Evolutionary conservation across 768 basidiomycete species (phyloP).

Genomic region (Amanita inopinata): DNA sequence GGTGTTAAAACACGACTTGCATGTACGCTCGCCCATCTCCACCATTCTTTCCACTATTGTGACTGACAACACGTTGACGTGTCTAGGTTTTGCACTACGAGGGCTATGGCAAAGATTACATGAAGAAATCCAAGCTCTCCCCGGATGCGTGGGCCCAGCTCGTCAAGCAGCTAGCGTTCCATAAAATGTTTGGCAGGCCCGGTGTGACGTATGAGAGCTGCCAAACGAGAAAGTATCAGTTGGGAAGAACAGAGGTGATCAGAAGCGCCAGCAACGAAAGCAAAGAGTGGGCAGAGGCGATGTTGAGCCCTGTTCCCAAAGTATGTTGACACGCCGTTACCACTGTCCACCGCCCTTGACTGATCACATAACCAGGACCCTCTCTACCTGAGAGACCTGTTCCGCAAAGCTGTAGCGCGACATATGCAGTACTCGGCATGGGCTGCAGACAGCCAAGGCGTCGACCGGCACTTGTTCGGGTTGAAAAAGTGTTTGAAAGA

Average conservation of each 20-base stretch:
- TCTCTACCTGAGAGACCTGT: slow-evolving; percentile 47
- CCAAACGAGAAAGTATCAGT: slow-evolving; percentile 87
- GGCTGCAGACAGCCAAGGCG: slow-evolving; percentile 91
- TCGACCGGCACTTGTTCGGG: slow-evolving; percentile 93
- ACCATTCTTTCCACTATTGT: not conserved
- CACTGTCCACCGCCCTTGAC: no score
- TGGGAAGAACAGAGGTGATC: slow-evolving; percentile 93
- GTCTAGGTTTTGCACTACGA: slow-evolving; percentile 69
- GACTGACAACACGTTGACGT: not conserved
- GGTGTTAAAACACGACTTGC: slow-evolving; percentile 70
- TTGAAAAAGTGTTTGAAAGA: slow-evolving; percentile 72
- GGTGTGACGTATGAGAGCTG: slow-evolving; percentile 88
- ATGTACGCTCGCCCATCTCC: slow-evolving; percentile 31
- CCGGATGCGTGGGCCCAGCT: slow-evolving; percentile 96
- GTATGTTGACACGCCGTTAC: no score
- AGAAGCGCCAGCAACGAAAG: slow-evolving; percentile 75
- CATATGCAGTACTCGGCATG: slow-evolving; percentile 84
- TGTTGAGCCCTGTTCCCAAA: slow-evolving; percentile 49
- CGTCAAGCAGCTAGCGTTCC: slow-evolving; percentile 92
- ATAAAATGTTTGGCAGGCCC: slow-evolving; percentile 68
- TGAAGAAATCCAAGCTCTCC: slow-evolving; percentile 74
- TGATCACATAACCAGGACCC: no score
- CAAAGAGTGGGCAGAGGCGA: slow-evolving; percentile 82
- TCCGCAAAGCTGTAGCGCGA: slow-evolving; percentile 66
- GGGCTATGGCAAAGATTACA: slow-evolving; percentile 79